These are phyloP conservation scores for Pichia phayaonensis DNA, from an alignment of 805 yeast species.

Conservation along the genomic window DNA sequence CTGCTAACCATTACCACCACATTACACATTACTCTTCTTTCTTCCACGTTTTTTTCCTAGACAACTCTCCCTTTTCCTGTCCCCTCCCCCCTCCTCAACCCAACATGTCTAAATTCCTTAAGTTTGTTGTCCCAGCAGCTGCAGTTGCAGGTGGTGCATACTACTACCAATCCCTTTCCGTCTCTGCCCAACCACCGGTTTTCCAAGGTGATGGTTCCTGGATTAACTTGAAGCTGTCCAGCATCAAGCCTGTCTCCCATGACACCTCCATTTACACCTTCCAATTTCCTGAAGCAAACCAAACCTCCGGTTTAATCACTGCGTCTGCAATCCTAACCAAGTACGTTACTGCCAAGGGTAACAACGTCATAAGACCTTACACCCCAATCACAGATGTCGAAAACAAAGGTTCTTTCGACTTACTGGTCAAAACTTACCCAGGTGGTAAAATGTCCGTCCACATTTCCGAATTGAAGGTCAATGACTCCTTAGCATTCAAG, in stretches of 20 bases:
- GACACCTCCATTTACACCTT: slow-evolving; percentile 68
- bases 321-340: slow-evolving; percentile 81
- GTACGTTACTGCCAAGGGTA: slow-evolving; percentile 76
- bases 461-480: slow-evolving; percentile 58
- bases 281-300: slow-evolving; percentile 57
- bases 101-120: slow-evolving; percentile 10
- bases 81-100: too few relatives aligned
- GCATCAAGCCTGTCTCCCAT: slow-evolving; percentile 41
- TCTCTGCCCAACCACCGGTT: slow-evolving; percentile 32
- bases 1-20: too few relatives aligned
- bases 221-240: slow-evolving; percentile 57
- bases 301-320: slow-evolving; percentile 64
- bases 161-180: slow-evolving; percentile 22
- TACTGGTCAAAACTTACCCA: slow-evolving; percentile 78
- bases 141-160: slow-evolving; percentile 40
- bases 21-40: background rate
- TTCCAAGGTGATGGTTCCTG: slow-evolving; percentile 61
- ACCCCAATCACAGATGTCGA: slow-evolving; percentile 77
- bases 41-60: too few relatives aligned
- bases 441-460: slow-evolving; percentile 87
- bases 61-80: too few relatives aligned
- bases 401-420: slow-evolving; percentile 65
- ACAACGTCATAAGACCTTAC: slow-evolving; percentile 77
- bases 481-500: slow-evolving; percentile 83
- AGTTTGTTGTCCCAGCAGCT: slow-evolving; percentile 17